Conservation (phyloP, 2,329 filamentous ascomycete genomes). For the Colletotrichum sp. region DNA sequence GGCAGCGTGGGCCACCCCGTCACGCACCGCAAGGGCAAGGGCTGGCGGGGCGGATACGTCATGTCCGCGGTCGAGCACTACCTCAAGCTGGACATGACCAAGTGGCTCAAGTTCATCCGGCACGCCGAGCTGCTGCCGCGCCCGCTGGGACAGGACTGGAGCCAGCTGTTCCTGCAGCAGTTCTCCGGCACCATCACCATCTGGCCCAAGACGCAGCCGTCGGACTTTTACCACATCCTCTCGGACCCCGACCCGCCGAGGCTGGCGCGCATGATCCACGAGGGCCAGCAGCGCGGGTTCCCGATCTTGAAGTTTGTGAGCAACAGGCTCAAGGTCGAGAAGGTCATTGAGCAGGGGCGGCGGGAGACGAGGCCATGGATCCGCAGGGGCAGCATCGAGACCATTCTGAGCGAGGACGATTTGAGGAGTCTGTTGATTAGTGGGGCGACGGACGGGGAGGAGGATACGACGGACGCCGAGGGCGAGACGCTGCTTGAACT, state of each 20-base stretch:
- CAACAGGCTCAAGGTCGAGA: constrained; percentile 86
- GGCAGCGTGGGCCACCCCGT: constrained; percentile 92
- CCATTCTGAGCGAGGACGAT: constrained; percentile 66
- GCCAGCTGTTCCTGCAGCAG: constrained; percentile 92
- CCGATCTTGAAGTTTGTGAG: constrained; percentile 90
- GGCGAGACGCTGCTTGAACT: constrained; percentile 29
- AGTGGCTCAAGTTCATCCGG: constrained; percentile 95
- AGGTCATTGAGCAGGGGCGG: constrained; percentile 65
- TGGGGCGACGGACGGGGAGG: constrained; percentile 20
- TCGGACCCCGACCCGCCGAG: constrained; percentile 79
- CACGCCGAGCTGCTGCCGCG: constrained; percentile 91
- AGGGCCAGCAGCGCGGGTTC: constrained; percentile 87
- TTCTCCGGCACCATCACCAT: constrained; percentile 96
- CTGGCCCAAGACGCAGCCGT: constrained; percentile 82
- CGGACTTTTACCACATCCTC: constrained; percentile 87
- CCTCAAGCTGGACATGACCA: constrained; percentile 93
- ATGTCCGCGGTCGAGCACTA: constrained; percentile 93
- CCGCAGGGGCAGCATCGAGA: constrained; percentile 60
- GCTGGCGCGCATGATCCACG: constrained; percentile 86
- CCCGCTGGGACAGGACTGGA: constrained; percentile 94
- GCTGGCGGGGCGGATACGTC: constrained; percentile 95
- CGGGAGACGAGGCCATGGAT: constrained; percentile 55
- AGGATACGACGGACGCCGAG: constrained; percentile 27
- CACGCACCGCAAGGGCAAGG: constrained; percentile 89
- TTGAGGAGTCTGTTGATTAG: constrained; percentile 51